phyloP scores from a whole-genome alignment of 164 flowering plant species.

The Vitis riparia region DNA sequence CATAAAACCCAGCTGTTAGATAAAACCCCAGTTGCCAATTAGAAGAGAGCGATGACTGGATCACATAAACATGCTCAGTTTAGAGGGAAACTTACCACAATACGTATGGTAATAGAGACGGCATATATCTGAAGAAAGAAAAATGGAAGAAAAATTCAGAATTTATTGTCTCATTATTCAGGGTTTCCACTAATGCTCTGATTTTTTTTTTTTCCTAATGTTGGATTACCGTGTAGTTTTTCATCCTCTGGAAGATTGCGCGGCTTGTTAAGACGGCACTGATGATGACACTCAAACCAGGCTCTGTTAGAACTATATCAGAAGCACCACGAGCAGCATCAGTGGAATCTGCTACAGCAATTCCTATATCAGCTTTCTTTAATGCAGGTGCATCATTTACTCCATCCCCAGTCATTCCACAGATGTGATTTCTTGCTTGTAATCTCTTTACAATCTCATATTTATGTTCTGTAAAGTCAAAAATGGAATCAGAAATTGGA shows the following conservation, averaged over 20 bases:
- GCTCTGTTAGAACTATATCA: slow-evolving; percentile 72
- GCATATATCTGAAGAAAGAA: slow-evolving; percentile 58
- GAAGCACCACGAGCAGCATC: slow-evolving; percentile 76
- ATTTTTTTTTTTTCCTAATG: background rate
- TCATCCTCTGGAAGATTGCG: slow-evolving; percentile 75
- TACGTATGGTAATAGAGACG: slow-evolving; percentile 72
- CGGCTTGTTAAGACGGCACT: slow-evolving; percentile 72
- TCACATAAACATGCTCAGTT: background rate
- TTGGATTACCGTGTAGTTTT: slow-evolving; percentile 57
- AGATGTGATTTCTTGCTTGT: slow-evolving; percentile 63
- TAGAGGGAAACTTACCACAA: slow-evolving; percentile 52
- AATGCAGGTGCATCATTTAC: slow-evolving; percentile 76
- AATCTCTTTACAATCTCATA: slow-evolving; percentile 59
- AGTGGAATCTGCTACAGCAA: slow-evolving; percentile 71
- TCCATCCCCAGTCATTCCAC: slow-evolving; percentile 80
- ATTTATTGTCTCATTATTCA: background rate
- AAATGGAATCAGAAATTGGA: slow-evolving; percentile 2
- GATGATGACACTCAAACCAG: slow-evolving; percentile 71
- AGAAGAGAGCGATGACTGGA: background rate
- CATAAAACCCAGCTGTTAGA: slow-evolving; percentile 61
- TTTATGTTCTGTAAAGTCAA: slow-evolving; percentile 48
- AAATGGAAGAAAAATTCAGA: slow-evolving; percentile 9
- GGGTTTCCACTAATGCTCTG: background rate
- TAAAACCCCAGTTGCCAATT: background rate
- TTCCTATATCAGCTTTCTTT: slow-evolving; percentile 64